These are phyloP conservation scores for Apiotrichum montevideense DNA, from an alignment of 1,284 basidiomycete species.

Conservation along the genomic window DNA sequence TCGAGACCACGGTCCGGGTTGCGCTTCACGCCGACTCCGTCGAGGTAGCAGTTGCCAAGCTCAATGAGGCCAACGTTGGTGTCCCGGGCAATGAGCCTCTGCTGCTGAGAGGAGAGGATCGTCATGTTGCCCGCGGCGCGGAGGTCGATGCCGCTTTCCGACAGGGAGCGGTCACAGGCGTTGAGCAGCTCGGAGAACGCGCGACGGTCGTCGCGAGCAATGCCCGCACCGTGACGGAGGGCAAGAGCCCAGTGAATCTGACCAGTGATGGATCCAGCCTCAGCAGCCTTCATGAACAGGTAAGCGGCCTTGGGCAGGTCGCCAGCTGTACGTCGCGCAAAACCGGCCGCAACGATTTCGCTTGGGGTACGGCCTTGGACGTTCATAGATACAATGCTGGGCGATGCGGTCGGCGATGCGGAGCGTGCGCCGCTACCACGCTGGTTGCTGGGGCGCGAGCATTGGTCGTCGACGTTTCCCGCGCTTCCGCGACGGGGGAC, in stretches of 20 bases:
- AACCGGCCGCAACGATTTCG: slow-evolving; percentile 27
- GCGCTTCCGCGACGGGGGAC: neutral
- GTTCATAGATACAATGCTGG: neutral
- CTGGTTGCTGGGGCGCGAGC: too few relatives aligned
- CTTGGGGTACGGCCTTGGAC: neutral
- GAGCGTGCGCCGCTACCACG: neutral
- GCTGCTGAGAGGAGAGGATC: slow-evolving; percentile 26
- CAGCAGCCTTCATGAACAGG: slow-evolving; percentile 44
- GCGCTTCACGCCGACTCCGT: slow-evolving; percentile 43
- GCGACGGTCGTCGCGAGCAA: slow-evolving; percentile 37
- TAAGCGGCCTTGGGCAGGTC: slow-evolving; percentile 41
- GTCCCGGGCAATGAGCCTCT: slow-evolving; percentile 14
- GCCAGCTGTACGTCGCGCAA: slow-evolving; percentile 34
- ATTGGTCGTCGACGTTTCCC: neutral
- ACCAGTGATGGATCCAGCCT: slow-evolving; percentile 39
- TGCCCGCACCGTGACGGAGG: slow-evolving; percentile 42
- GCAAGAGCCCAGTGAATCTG: slow-evolving; percentile 43
- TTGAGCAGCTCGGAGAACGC: slow-evolving; percentile 37
- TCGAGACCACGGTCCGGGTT: slow-evolving; percentile 35
- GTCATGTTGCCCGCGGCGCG: slow-evolving; percentile 24
- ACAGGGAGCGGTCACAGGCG: slow-evolving; percentile 37
- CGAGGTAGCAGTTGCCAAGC: slow-evolving; percentile 43
- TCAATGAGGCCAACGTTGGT: slow-evolving; percentile 42
- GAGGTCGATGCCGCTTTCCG: slow-evolving; percentile 27
- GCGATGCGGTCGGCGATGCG: neutral